Percentiles rank a stretch among this genome's conserved stretches.
Conservation (phyloP, 2,329 filamentous ascomycete genomes). For the Alternaria conjuncta region DNA sequence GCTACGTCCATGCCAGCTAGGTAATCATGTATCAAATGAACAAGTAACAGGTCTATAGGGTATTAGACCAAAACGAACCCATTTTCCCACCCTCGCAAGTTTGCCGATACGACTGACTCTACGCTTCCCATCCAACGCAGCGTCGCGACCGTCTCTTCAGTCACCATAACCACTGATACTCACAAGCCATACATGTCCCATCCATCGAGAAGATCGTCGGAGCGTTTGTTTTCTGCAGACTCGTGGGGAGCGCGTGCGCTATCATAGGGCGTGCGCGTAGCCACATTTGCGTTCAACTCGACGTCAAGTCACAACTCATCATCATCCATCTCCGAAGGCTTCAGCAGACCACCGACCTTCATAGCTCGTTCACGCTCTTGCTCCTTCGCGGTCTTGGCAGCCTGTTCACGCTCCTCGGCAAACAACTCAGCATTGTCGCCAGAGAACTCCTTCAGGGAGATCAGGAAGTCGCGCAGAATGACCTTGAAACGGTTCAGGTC, state of each 20-base stretch:
- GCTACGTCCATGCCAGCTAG: constrained; percentile 29
- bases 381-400: constrained; percentile 81
- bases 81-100: constrained; percentile 12
- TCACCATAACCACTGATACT: constrained; percentile 10
- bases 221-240: constrained; percentile 17
- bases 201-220: constrained; percentile 58
- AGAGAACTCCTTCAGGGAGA: constrained; percentile 95
- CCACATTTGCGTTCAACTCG: constrained; percentile 46
- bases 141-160: constrained; percentile 10
- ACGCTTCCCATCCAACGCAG: constrained; percentile 18
- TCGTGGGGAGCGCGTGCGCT: constrained; percentile 14
- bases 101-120: constrained; percentile 18
- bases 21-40: constrained; percentile 29
- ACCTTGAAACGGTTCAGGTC: constrained; percentile 95
- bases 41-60: constrained; percentile 30
- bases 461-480: constrained; percentile 93
- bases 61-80: constrained; percentile 33
- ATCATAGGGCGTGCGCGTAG: constrained; percentile 49
- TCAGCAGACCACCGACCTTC: constrained; percentile 94
- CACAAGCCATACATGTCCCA: constrained; percentile 70
- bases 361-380: constrained; percentile 90
- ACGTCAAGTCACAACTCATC: constrained; percentile 78
- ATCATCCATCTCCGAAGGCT: constrained; percentile 93
- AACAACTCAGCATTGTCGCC: constrained; percentile 95
- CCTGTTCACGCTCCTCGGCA: constrained; percentile 92